Base-by-base conservation (phyloP, 352 stramenopile genomes). In the Phytophthora capsici region DNA sequence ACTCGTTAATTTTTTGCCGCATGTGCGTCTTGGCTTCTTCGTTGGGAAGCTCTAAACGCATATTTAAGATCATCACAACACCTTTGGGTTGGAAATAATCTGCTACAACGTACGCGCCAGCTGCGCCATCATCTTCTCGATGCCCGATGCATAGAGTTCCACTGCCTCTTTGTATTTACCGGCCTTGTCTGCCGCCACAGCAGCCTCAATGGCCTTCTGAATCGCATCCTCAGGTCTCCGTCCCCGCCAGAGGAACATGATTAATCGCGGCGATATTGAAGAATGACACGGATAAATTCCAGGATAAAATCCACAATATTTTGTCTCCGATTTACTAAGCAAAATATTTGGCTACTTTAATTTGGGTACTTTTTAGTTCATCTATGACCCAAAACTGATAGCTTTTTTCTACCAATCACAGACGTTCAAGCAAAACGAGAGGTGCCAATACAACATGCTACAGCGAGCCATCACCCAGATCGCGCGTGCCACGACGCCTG, bases 121-220 rank as follows among this genome's bases (percentile, higher is more conserved):
- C 44, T 86, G 69, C 32, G 60, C 52, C 62, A 95, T 79, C 71
- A 95, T 86, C 54, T 78, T 81, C 66, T 95, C 85, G 48, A 94
- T 95, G 28, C 78, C 82, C 17, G 71, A 49, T 1, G 80, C 78
- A 66, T 95, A 95, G 22, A 95, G 66, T 4, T 89, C 82, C 40
- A 95, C 68, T 17, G 87, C 87, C 14, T 65, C 50, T 19, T 63
- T 63, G 25, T 86, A 86, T 14, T 78, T 68, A 0, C 71, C 72
- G 0, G 53, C 63, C 9, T 71, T 78, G 37, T 95, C 87, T 6
- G 82, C 80, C 25, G 71, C 59, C 13, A 93, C 75, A 1, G 87
- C 87, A 7, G 63, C 63, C 49, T 89, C 68, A 8, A 93, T 78
- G 25, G 63, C 47, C 57, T 79, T 70, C 52, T 80, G 60, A 30